A percentile compares a stretch with the other conserved stretches of the same genome.
These are phyloP conservation scores for Pelagomonas calceolata DNA, from an alignment of 108 stramenopile genomes.

Conservation along the genomic window DNA sequence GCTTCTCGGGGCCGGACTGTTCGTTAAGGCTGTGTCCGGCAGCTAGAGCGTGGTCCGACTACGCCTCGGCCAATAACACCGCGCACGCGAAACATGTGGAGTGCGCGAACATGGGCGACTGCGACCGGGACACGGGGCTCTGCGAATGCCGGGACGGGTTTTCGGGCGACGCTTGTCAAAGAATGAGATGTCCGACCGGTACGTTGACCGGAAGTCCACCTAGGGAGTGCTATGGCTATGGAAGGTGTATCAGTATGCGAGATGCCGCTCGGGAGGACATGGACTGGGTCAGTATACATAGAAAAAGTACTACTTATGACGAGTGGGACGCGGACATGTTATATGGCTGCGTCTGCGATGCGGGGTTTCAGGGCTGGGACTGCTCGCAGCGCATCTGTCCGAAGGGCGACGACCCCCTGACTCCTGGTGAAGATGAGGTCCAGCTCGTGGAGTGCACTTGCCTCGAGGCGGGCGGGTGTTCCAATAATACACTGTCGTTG, in stretches of 20 bases:
- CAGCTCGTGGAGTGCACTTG: conserved; percentile 42
- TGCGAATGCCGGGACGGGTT: conserved; percentile 26
- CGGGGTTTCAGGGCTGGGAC: conserved; percentile 37
- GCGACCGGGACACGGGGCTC: conserved; percentile 25
- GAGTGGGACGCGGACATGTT: conserved; percentile 47
- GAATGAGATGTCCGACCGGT: conserved; percentile 19
- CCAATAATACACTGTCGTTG: conserved; percentile 34
- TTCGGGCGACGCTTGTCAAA: conserved; percentile 30
- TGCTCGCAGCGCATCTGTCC: conserved; percentile 39
- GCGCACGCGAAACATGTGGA: conserved; percentile 22
- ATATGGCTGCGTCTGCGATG: conserved; percentile 39
- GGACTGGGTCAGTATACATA: conserved; percentile 13
- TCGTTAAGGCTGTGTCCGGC: conserved; percentile 16
- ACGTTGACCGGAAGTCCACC: conserved; percentile 27
- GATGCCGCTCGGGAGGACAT: conserved; percentile 21
- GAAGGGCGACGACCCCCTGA: conserved; percentile 44
- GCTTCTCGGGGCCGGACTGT: neutral
- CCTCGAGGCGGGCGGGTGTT: conserved; percentile 4
- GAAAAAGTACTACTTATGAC: conserved; percentile 23
- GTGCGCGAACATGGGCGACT: conserved; percentile 34
- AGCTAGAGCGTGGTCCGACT: conserved; percentile 32
- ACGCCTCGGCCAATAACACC: conserved; percentile 18
- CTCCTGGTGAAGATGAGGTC: conserved; percentile 42
- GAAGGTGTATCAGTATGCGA: conserved; percentile 20
- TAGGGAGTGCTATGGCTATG: conserved; percentile 15